phyloP scores from a whole-genome alignment of 2,329 filamentous ascomycete species.

The Alternaria sp. region DNA sequence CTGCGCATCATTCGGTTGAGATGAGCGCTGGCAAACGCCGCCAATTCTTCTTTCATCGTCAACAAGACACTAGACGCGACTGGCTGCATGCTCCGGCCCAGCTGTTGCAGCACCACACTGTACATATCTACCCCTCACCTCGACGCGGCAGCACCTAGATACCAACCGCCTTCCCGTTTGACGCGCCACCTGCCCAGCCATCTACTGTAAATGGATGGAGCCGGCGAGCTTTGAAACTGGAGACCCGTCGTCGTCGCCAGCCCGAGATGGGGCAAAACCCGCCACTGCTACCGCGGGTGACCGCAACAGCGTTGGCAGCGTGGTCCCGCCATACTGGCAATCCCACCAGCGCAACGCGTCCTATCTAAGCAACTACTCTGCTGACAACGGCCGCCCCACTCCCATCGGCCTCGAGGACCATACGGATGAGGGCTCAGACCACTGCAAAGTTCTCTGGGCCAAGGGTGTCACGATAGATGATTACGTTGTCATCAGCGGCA shows the following conservation, averaged over 20 bases:
- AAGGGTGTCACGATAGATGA: slow-evolving; percentile 68
- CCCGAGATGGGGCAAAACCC: slow-evolving; percentile 29
- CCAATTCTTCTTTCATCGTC: slow-evolving; percentile 21
- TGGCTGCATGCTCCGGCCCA: slow-evolving; percentile 16
- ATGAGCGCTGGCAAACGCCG: slow-evolving; percentile 12
- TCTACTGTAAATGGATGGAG: slow-evolving; percentile 53
- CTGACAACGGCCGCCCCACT: slow-evolving; percentile 46
- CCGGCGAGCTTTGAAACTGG: slow-evolving; percentile 43
- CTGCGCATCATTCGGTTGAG: slow-evolving; percentile 9
- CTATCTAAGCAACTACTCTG: slow-evolving; percentile 45
- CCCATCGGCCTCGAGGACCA: slow-evolving; percentile 71
- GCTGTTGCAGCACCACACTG: slow-evolving; percentile 16
- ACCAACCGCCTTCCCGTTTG: slow-evolving; percentile 23
- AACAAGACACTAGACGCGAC: slow-evolving; percentile 19
- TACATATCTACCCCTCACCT: slow-evolving; percentile 29
- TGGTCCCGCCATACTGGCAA: slow-evolving; percentile 60
- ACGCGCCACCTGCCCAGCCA: slow-evolving; percentile 34
- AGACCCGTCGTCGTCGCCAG: slow-evolving; percentile 35
- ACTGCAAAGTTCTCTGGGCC: slow-evolving; percentile 68
- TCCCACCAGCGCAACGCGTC: slow-evolving; percentile 51
- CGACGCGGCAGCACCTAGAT: slow-evolving; percentile 16
- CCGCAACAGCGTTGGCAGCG: slow-evolving; percentile 41
- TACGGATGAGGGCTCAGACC: slow-evolving; percentile 65
- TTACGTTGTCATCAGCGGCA: slow-evolving; percentile 68
- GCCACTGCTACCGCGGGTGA: slow-evolving; percentile 33